Evolutionary conservation across 106 monocot genomes (phyloP).

Genomic region (Dioscorea dumetorum): DNA sequence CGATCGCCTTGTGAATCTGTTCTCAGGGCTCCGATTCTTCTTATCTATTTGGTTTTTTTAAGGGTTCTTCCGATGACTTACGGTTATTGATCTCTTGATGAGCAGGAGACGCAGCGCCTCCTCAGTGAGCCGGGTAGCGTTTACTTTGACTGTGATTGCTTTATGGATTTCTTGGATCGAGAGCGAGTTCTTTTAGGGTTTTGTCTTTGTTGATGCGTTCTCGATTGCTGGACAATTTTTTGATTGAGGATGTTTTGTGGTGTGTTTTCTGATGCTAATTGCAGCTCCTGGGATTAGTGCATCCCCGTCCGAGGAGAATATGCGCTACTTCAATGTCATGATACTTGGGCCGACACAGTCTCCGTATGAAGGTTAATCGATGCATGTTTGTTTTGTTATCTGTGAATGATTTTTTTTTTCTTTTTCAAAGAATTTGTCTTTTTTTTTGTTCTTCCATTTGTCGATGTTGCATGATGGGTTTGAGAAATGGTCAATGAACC

Average conservation of each 20-base stretch:
- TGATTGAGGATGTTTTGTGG: not conserved
- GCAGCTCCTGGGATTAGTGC: conserved; percentile 49
- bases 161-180: too few species aligned
- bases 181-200: too few species aligned
- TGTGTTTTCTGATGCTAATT: not conserved
- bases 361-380: conserved; percentile 75
- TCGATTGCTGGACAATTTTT: not conserved
- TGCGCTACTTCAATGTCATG: conserved; percentile 98
- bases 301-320: conserved; percentile 81
- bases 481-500: too few species aligned
- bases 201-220: too few species aligned
- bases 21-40: not conserved
- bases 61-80: not conserved
- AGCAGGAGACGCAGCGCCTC: conserved; percentile 44
- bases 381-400: not conserved
- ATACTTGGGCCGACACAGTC: conserved; percentile 91
- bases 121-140: conserved; percentile 40
- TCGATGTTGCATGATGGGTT: too few species aligned
- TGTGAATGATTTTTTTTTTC: not conserved
- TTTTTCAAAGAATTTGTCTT: not conserved
- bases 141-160: too few species aligned
- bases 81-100: not conserved
- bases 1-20: not conserved
- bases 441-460: too few species aligned
- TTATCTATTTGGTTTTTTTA: not conserved